A percentile compares a stretch with the other conserved stretches of the same genome.
These are phyloP conservation scores for Collybia nuda DNA, from an alignment of 768 basidiomycete species.

Conservation along the genomic window DNA sequence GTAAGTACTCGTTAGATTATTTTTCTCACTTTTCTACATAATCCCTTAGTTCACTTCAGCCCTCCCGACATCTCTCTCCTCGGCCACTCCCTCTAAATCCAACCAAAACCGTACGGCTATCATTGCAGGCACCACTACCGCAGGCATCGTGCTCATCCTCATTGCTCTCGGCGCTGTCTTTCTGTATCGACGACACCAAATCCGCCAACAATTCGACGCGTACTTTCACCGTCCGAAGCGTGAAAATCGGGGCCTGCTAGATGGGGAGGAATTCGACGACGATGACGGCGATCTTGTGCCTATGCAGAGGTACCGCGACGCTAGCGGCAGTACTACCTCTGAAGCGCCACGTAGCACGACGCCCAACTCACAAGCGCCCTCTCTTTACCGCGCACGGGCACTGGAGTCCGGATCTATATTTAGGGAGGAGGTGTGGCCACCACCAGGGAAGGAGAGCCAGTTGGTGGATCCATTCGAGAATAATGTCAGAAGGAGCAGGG, in stretches of 20 bases:
- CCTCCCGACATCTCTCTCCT: constrained; percentile 29
- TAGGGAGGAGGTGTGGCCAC: constrained; percentile 46
- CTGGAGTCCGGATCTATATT: constrained; percentile 48
- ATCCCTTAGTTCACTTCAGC: constrained; percentile 18
- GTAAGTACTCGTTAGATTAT: not conserved
- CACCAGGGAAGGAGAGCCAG: constrained; percentile 28
- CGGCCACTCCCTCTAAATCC: constrained; percentile 12
- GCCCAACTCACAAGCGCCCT: constrained; percentile 26
- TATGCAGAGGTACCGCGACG: constrained; percentile 10
- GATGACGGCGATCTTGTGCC: constrained; percentile 20
- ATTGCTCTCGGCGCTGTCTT: constrained; percentile 34
- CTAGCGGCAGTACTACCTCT: not conserved
- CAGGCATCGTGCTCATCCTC: constrained; percentile 33
- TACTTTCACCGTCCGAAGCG: constrained; percentile 10
- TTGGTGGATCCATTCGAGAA: constrained; percentile 39
- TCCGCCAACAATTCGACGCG: constrained; percentile 24
- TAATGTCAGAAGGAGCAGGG: constrained; percentile 22
- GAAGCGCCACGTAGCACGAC: constrained; percentile 10
- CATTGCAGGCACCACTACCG: constrained; percentile 42
- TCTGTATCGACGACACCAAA: constrained; percentile 31
- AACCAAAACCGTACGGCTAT: constrained; percentile 31
- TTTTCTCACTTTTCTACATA: not conserved
- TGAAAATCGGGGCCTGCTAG: constrained; percentile 26
- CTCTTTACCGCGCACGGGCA: constrained; percentile 35
- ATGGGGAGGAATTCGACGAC: constrained; percentile 36